A percentile compares a stretch with the other conserved stretches of the same genome.
These are phyloP conservation scores for Paramecium sexaurelia DNA, from an alignment of 73 alveolate genomes.

Conservation along the genomic window DNA sequence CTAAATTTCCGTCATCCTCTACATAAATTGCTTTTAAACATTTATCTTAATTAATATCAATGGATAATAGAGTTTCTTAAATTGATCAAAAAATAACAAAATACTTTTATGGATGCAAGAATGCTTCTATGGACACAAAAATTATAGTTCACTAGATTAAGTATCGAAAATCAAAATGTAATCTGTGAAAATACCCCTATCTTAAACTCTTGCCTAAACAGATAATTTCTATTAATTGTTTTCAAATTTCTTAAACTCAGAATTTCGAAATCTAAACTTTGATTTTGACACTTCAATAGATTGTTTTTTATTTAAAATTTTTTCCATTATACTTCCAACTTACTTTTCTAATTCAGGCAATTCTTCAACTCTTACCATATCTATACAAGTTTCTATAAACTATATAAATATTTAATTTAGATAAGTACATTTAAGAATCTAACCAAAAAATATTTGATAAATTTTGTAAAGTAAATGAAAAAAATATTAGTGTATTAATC, in stretches of 20 bases:
- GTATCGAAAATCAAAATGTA: not conserved
- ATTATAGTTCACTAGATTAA: not conserved
- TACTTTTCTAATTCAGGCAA: not conserved
- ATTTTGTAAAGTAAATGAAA: not conserved
- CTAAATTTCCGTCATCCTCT: not conserved
- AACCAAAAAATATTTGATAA: not conserved
- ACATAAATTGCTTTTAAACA: not conserved
- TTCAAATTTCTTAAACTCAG: not conserved
- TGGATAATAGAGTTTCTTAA: not conserved
- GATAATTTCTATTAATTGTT: not conserved
- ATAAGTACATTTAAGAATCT: not conserved
- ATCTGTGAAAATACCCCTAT: not conserved
- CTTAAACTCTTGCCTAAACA: not conserved
- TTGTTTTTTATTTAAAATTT: not conserved
- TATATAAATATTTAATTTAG: not conserved
- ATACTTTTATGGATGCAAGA: not conserved
- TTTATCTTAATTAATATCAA: not conserved
- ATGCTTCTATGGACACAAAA: not conserved
- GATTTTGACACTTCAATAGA: not conserved
- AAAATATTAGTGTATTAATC: slow-evolving; percentile 1
- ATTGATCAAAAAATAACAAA: not conserved
- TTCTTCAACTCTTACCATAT: slow-evolving; percentile 7
- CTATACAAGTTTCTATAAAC: slow-evolving; percentile 46
- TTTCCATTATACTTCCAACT: not conserved
- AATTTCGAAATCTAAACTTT: not conserved